Evolutionary conservation across 371 early-diverging fungal species (phyloP).

Genomic region (Mortierella sp.): DNA sequence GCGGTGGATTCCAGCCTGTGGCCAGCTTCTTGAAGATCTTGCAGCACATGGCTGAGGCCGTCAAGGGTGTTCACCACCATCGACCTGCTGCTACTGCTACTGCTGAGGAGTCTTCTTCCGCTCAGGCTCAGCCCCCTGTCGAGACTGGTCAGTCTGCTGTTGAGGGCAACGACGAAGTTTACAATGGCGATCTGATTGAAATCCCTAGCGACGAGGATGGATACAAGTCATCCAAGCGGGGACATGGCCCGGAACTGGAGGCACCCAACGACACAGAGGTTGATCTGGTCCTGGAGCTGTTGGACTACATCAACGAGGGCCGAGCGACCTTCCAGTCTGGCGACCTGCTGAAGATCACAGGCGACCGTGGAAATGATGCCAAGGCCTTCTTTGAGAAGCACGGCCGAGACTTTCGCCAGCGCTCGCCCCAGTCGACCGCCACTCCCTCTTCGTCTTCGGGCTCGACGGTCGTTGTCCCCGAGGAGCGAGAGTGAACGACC

Average conservation of each 20-base stretch:
- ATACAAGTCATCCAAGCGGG: neutral
- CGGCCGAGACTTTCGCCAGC: slow-evolving; percentile 19
- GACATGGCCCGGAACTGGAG: slow-evolving; percentile 6
- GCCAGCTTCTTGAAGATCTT: neutral
- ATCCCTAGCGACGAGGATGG: neutral
- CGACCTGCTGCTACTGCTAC: neutral
- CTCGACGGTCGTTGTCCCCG: neutral
- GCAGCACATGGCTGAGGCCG: neutral
- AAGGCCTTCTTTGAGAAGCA: slow-evolving; percentile 26
- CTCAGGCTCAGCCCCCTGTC: neutral
- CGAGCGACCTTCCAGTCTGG: slow-evolving; percentile 38
- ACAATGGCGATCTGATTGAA: neutral
- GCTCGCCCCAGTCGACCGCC: neutral
- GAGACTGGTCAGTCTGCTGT: neutral
- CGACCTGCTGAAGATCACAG: slow-evolving; percentile 43
- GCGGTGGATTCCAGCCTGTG: neutral
- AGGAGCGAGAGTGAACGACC: neutral
- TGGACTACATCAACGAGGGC: slow-evolving; percentile 40
- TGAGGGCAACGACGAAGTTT: neutral
- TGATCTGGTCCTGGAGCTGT: slow-evolving; percentile 25
- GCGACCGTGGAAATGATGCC: slow-evolving; percentile 17
- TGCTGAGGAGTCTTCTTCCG: neutral
- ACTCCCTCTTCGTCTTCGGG: neutral
- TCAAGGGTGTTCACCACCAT: neutral
- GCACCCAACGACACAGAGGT: slow-evolving; percentile 38